phyloP scores from a whole-genome alignment of 352 stramenopile genomes.

The Halophytophthora batemanensis region DNA sequence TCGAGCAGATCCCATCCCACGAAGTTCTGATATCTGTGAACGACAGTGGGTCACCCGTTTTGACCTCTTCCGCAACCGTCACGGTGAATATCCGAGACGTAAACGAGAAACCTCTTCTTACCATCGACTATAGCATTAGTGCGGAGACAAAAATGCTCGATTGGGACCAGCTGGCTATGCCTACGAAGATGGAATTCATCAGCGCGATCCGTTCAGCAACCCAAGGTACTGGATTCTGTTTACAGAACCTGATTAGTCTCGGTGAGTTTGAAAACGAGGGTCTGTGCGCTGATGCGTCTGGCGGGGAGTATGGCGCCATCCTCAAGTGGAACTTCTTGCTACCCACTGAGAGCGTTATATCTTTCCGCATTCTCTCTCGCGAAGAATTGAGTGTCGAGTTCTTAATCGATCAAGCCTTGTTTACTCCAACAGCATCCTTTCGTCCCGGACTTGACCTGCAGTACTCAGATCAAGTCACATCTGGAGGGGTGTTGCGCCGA shows the following conservation, averaged over 20 bases:
- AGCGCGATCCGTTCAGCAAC: conserved; percentile 11
- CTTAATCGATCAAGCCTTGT: conserved; percentile 10
- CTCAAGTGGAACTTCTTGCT: conserved; percentile 20
- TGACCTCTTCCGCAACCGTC: conserved; percentile 25
- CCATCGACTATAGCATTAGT: conserved; percentile 21
- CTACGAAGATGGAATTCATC: conserved; percentile 10
- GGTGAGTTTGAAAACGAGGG: conserved; percentile 2
- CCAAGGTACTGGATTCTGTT: conserved; percentile 10
- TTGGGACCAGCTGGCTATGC: not conserved
- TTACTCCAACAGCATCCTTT: not conserved
- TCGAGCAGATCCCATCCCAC: conserved; percentile 21
- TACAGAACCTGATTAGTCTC: conserved; percentile 4
- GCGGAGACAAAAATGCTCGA: conserved; percentile 8
- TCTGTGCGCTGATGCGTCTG: conserved; percentile 3
- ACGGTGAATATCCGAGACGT: conserved; percentile 31
- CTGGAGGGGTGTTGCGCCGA: conserved; percentile 3
- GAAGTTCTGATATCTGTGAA: conserved; percentile 28
- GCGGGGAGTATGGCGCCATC: conserved; percentile 8
- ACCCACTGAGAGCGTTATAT: not conserved
- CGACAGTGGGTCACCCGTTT: conserved; percentile 35
- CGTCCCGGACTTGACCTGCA: conserved; percentile 14
- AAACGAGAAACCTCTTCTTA: conserved; percentile 40
- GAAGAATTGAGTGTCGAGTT: conserved; percentile 6
- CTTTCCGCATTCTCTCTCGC: conserved; percentile 11
- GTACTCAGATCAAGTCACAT: conserved; percentile 12